These are phyloP conservation scores for Quercus variabilis DNA, from an alignment of 306 rosid species.

Conservation along the genomic window DNA sequence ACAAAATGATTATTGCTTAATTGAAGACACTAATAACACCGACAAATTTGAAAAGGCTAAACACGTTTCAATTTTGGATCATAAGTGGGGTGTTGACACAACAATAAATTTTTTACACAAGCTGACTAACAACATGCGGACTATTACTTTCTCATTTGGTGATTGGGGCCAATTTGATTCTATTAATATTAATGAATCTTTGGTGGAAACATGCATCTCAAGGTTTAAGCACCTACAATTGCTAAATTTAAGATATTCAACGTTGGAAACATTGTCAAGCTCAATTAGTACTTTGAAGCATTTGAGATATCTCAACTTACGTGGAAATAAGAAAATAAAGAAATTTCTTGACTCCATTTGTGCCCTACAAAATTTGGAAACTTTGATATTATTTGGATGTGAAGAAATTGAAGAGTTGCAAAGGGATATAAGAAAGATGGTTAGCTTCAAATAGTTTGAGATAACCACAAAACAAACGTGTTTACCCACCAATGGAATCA, in stretches of 20 bases:
- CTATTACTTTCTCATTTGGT: too few species aligned
- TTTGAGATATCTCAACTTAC: slow-evolving; percentile 14
- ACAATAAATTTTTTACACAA: neutral
- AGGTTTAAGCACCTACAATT: too few species aligned
- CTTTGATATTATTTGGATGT: neutral
- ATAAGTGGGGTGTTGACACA: neutral
- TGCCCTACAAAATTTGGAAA: slow-evolving; percentile 22
- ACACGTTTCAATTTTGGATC: too few species aligned
- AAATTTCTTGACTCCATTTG: slow-evolving; percentile 28
- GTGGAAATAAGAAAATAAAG: neutral
- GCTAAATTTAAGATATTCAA: neutral
- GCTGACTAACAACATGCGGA: too few species aligned
- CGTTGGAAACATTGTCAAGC: slow-evolving; percentile 11
- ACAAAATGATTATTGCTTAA: slow-evolving; percentile 4
- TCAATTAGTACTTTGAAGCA: slow-evolving; percentile 4
- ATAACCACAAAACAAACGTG: slow-evolving; percentile 17
- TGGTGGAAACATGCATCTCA: too few species aligned
- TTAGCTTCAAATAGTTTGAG: slow-evolving; percentile 11
- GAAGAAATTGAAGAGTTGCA: slow-evolving; percentile 13
- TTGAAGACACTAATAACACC: neutral
- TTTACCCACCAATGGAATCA: too few species aligned
- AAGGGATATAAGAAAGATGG: slow-evolving; percentile 13
- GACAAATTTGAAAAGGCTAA: neutral
- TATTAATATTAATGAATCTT: too few species aligned
- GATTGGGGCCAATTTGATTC: fast-evolving